phyloP scores from a whole-genome alignment of 2,329 filamentous ascomycete genomes.

The Arthroderma sp. region DNA sequence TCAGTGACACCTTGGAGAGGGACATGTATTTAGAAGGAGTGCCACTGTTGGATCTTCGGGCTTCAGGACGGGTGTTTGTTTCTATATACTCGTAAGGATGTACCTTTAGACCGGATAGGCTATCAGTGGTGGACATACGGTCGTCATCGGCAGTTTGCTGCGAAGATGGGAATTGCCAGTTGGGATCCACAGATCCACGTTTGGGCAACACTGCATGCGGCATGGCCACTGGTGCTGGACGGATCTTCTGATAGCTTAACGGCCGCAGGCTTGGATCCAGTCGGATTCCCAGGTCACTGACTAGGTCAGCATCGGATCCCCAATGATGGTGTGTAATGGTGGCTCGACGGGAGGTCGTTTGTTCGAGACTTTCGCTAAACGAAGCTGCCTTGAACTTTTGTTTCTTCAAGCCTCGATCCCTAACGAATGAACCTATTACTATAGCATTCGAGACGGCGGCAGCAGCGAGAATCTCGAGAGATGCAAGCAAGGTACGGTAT shows the following conservation, averaged over 20 bases:
- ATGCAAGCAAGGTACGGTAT: conserved; percentile 77
- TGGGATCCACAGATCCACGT: conserved; percentile 22
- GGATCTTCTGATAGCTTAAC: conserved; percentile 21
- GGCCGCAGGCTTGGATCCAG: conserved; percentile 42
- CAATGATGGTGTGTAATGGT: conserved; percentile 60
- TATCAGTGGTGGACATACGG: conserved; percentile 21
- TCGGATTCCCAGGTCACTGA: conserved; percentile 64
- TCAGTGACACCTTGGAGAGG: conserved; percentile 59
- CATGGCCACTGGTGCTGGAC: conserved; percentile 30
- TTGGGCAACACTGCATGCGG: conserved; percentile 20
- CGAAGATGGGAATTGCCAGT: conserved; percentile 24
- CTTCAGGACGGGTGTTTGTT: conserved; percentile 18
- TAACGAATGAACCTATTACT: conserved; percentile 81
- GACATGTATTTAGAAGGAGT: conserved; percentile 24
- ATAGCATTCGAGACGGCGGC: conserved; percentile 78
- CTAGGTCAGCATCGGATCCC: conserved; percentile 86
- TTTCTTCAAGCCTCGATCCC: conserved; percentile 84
- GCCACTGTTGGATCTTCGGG: conserved; percentile 21
- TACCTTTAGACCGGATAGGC: conserved; percentile 25
- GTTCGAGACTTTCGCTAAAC: conserved; percentile 37
- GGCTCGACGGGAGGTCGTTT: conserved; percentile 27
- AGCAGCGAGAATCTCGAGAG: conserved; percentile 79
- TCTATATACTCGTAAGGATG: conserved; percentile 27
- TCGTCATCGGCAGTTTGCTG: conserved; percentile 20
- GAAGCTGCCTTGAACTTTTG: conserved; percentile 57